phyloP scores from a whole-genome alignment of 257 asterid genomes.

The Datura wrightii region DNA sequence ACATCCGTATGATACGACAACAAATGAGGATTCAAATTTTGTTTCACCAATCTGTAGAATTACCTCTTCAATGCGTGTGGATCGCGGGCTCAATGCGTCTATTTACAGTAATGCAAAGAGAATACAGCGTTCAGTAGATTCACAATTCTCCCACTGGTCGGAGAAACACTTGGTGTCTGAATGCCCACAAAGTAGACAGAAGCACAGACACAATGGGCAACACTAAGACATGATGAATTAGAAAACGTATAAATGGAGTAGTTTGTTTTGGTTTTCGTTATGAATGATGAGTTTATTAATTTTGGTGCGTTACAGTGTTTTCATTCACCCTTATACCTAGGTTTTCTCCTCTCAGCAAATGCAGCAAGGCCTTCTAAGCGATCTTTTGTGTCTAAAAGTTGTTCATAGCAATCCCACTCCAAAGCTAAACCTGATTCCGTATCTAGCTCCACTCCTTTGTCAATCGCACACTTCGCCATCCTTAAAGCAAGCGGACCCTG shows the following conservation, averaged over 20 bases:
- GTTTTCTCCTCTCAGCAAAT: constrained; percentile 85
- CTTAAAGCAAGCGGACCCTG: constrained; percentile 94
- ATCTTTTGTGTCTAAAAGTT: constrained; percentile 72
- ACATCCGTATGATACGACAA: not conserved
- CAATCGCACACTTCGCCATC: constrained; percentile 89
- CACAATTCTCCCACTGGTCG: not conserved
- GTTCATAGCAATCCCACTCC: constrained; percentile 84
- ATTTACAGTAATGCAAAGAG: not conserved
- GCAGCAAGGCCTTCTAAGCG: constrained; percentile 94
- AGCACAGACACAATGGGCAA: not conserved
- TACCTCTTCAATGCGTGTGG: not conserved
- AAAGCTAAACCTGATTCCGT: constrained; percentile 60
- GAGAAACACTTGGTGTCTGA: not conserved
- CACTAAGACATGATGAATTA: not conserved
- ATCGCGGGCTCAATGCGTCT: not conserved
- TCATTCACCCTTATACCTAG: constrained; percentile 74
- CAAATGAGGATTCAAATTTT: not conserved
- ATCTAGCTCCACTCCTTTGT: constrained; percentile 67
- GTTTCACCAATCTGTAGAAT: not conserved
- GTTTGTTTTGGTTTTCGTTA: not conserved
- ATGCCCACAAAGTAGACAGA: not conserved
- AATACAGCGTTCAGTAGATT: not conserved
- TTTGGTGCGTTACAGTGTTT: constrained; percentile 1
- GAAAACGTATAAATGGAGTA: not conserved
- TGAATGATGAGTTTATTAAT: not conserved